Evolutionary conservation across 1,139 yeast genomes (phyloP).

Genomic region (Magnusiomyces paraingens): DNA sequence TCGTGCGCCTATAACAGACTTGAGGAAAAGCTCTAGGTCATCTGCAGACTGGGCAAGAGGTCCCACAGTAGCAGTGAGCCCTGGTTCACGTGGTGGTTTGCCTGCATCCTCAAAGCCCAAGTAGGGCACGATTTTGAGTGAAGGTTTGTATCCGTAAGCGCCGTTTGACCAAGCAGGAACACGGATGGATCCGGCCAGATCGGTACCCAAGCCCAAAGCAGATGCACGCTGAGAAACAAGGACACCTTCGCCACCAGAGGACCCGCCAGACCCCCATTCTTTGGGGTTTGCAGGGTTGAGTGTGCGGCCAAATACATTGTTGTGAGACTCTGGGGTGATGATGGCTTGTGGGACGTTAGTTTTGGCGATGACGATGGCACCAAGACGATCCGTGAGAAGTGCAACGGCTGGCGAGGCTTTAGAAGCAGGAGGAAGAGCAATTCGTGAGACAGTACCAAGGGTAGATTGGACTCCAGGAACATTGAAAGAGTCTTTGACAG

Average conservation of each 20-base stretch:
- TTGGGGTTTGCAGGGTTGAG: constrained; percentile 41
- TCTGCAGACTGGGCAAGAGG: constrained; percentile 46
- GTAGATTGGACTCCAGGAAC: constrained; percentile 40
- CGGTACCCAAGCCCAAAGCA: constrained; percentile 52
- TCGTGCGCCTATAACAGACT: constrained; percentile 43
- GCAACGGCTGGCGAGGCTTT: constrained; percentile 36
- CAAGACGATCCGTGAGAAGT: constrained; percentile 38
- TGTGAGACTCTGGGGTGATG: constrained; percentile 46
- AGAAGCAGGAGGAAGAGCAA: constrained; percentile 25
- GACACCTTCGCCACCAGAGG: constrained; percentile 60
- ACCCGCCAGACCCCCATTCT: constrained; percentile 47
- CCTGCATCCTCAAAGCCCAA: constrained; percentile 12
- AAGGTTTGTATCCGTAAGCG: constrained; percentile 48
- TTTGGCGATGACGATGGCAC: constrained; percentile 52
- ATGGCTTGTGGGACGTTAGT: constrained; percentile 56
- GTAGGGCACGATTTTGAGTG: constrained; percentile 42
- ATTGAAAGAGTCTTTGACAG: constrained; percentile 45
- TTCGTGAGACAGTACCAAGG: constrained; percentile 34
- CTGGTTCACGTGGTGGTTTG: constrained; percentile 26
- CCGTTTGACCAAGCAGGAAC: constrained; percentile 53
- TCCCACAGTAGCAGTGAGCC: constrained; percentile 41
- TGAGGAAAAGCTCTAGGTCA: constrained; percentile 53
- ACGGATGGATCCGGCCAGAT: constrained; percentile 59
- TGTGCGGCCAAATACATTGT: constrained; percentile 45
- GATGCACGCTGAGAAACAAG: constrained; percentile 46